Evolutionary conservation across 306 rosid genomes (phyloP).

Genomic region (Ziziphus jujuba): DNA sequence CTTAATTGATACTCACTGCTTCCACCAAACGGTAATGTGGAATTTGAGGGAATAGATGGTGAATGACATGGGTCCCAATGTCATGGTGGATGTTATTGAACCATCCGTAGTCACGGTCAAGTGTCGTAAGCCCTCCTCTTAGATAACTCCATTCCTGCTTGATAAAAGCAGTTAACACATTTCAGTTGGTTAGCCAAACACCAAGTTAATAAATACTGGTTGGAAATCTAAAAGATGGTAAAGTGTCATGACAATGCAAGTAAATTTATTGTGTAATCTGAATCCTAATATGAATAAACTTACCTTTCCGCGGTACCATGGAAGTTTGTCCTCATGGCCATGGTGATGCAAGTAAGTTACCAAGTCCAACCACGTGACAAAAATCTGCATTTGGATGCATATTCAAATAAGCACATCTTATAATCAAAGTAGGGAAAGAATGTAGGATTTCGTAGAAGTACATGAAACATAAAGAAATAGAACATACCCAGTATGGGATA

Average conservation of each 20-base stretch:
- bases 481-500: constrained; percentile 72
- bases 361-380: constrained; percentile 91
- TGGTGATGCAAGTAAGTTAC: constrained; percentile 98
- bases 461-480: constrained; percentile 8
- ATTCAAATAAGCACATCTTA: constrained; percentile 20
- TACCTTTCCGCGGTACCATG: constrained; percentile 99
- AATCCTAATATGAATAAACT: not conserved
- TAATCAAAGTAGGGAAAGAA: constrained; percentile 7
- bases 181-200: not conserved
- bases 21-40: constrained; percentile 65
- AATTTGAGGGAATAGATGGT: constrained; percentile 65
- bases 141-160: constrained; percentile 65
- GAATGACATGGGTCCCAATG: constrained; percentile 61
- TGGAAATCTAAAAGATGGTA: too few species aligned
- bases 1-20: constrained; percentile 66
- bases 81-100: constrained; percentile 64
- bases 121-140: constrained; percentile 59
- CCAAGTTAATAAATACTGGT: not conserved
- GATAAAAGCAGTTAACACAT: not conserved
- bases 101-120: constrained; percentile 91
- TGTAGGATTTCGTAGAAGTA: not conserved
- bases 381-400: constrained; percentile 43
- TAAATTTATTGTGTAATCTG: too few species aligned
- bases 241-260: too few species aligned
- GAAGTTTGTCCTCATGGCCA: constrained; percentile 90